Conservation (phyloP, 164 flowering plant species). For the Annona cherimola region DNA sequence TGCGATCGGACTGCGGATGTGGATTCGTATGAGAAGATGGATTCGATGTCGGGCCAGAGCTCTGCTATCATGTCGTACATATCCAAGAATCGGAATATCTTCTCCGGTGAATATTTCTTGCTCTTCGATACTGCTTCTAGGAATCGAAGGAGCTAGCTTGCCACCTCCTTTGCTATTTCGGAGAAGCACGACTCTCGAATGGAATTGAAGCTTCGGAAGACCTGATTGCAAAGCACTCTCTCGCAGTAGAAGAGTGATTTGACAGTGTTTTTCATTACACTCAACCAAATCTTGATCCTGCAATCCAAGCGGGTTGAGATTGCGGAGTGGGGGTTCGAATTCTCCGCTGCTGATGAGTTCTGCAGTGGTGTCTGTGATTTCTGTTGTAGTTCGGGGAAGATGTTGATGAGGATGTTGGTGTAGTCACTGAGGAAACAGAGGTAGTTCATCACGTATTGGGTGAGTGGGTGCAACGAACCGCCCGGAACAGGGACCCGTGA, state of each 20-base stretch:
- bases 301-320: slow-evolving; percentile 37
- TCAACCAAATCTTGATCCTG: slow-evolving; percentile 64
- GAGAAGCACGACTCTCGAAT: slow-evolving; percentile 56
- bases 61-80: slow-evolving; percentile 46
- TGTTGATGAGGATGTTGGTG: slow-evolving; percentile 36
- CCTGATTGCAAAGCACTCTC: slow-evolving; percentile 56
- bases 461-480: slow-evolving; percentile 55
- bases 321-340: slow-evolving; percentile 13
- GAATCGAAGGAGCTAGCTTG: slow-evolving; percentile 38
- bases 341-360: slow-evolving; percentile 9
- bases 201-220: slow-evolving; percentile 40
- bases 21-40: too few relatives aligned
- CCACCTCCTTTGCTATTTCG: slow-evolving; percentile 51
- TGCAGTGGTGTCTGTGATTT: background rate
- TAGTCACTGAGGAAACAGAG: slow-evolving; percentile 47
- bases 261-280: slow-evolving; percentile 42
- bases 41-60: slow-evolving; percentile 48
- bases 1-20: too few relatives aligned
- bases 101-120: slow-evolving; percentile 52
- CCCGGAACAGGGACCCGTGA: slow-evolving; percentile 34
- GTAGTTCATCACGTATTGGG: slow-evolving; percentile 45
- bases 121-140: slow-evolving; percentile 41
- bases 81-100: slow-evolving; percentile 50
- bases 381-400: slow-evolving; percentile 36
- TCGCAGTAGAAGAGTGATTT: slow-evolving; percentile 57